These are phyloP conservation scores for Pulicaria dysenterica DNA, from an alignment of 129 eudicot genomes.

Conservation along the genomic window DNA sequence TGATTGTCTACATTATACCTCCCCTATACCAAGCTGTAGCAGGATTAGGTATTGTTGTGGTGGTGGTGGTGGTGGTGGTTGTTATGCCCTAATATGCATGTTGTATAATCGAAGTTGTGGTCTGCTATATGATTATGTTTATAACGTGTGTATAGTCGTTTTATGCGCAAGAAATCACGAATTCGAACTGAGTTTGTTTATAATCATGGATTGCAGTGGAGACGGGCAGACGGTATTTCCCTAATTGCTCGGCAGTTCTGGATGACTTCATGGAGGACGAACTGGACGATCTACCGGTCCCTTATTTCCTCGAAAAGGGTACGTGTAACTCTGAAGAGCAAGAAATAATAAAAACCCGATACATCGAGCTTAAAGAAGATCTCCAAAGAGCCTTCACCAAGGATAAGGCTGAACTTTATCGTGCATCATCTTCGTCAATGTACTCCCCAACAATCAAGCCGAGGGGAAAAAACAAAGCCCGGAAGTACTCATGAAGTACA, in stretches of 20 bases:
- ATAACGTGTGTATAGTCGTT: too few relatives aligned
- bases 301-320: constrained; percentile 48
- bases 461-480: constrained; percentile 34
- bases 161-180: background rate
- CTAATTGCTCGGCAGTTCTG: constrained; percentile 68
- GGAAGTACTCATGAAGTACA: constrained; percentile 21
- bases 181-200: too few relatives aligned
- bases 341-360: constrained; percentile 49
- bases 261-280: constrained; percentile 81
- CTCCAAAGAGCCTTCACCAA: constrained; percentile 69
- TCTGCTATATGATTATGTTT: too few relatives aligned
- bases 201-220: constrained; percentile 56
- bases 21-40: too few relatives aligned
- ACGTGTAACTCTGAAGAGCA: constrained; percentile 60
- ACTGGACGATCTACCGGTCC: constrained; percentile 57
- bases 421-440: constrained; percentile 47
- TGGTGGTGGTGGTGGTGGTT: too few relatives aligned
- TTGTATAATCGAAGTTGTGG: too few relatives aligned
- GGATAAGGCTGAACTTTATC: constrained; percentile 64
- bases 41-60: too few relatives aligned
- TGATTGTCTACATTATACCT: too few relatives aligned
- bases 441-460: constrained; percentile 38
- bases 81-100: too few relatives aligned
- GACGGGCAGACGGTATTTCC: constrained; percentile 77
- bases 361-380: constrained; percentile 66